Evolutionary conservation across 441 rosid genomes (phyloP).

Genomic region (Monsonia emarginata): DNA sequence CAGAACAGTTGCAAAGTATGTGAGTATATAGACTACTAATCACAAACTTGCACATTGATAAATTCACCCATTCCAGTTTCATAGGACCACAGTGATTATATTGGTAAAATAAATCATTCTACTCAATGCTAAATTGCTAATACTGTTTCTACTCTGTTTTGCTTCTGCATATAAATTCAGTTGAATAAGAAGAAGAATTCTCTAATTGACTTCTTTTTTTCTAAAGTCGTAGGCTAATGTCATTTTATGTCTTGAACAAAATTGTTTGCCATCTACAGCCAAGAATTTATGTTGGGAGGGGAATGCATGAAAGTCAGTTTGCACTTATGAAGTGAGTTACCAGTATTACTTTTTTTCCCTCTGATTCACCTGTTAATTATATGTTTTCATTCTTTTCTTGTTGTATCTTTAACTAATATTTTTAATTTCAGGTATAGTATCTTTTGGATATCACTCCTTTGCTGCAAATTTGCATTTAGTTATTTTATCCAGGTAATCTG

Average conservation of each 20-base stretch:
- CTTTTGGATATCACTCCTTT: conserved; percentile 73
- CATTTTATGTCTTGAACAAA: conserved; percentile 21
- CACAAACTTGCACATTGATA: not conserved
- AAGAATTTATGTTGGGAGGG: conserved; percentile 88
- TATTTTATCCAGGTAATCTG: conserved; percentile 65
- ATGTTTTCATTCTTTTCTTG: too few relatives aligned
- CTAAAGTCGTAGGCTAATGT: conserved; percentile 8
- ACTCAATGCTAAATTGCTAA: not conserved
- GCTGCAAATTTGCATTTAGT: conserved; percentile 65
- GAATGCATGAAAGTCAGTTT: conserved; percentile 99
- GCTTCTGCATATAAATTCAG: conserved; percentile 1
- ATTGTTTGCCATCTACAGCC: conserved; percentile 48
- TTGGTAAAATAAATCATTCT: not conserved
- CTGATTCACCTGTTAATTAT: too few relatives aligned
- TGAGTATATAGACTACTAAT: not conserved
- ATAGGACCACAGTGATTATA: not conserved
- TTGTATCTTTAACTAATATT: not conserved
- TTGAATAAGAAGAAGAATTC: not conserved
- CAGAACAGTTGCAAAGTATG: too few relatives aligned
- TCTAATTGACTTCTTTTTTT: not conserved
- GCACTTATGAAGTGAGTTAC: conserved; percentile 74
- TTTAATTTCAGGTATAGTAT: conserved; percentile 64
- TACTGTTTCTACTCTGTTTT: not conserved
- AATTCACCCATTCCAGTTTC: not conserved
- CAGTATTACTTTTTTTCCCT: conserved; percentile 5